Conservation (phyloP, 371 early-diverging fungal species). For the Mortierella sp. region DNA sequence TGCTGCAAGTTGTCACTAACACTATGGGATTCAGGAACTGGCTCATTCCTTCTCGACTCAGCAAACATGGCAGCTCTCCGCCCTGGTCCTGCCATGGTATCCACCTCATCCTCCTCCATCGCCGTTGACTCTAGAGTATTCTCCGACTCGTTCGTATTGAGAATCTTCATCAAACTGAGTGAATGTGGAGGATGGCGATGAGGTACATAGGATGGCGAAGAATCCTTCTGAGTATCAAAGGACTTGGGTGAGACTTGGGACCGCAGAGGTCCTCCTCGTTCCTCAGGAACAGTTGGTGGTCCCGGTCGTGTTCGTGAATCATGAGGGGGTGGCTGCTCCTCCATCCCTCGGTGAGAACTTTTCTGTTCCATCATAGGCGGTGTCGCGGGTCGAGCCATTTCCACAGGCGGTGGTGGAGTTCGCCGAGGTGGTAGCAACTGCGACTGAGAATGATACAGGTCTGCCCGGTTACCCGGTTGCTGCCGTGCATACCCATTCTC, state of each 20-base stretch:
- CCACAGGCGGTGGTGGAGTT: slow-evolving; percentile 1
- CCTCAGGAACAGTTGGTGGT: too few species aligned
- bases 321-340: too few species aligned
- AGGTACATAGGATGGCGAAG: slow-evolving; percentile 1
- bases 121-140: slow-evolving; percentile 7
- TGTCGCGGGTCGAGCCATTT: slow-evolving; percentile 15
- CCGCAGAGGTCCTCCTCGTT: too few species aligned
- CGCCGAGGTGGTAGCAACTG: not conserved
- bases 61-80: too few species aligned
- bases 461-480: slow-evolving; percentile 15
- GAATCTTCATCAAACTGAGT: slow-evolving; percentile 36
- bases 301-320: too few species aligned
- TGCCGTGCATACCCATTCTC: slow-evolving; percentile 17
- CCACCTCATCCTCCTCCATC: slow-evolving; percentile 8
- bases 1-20: too few species aligned
- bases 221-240: not conserved
- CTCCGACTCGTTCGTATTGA: slow-evolving; percentile 31
- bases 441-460: slow-evolving; percentile 17
- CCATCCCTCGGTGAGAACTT: too few species aligned
- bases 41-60: too few species aligned
- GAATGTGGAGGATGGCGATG: slow-evolving; percentile 15
- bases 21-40: too few species aligned
- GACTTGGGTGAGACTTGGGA: too few species aligned
- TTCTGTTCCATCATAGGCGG: slow-evolving; percentile 9
- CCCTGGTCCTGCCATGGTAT: not conserved